These are phyloP conservation scores for Mycena vulgaris DNA, from an alignment of 768 basidiomycete genomes.

Conservation along the genomic window DNA sequence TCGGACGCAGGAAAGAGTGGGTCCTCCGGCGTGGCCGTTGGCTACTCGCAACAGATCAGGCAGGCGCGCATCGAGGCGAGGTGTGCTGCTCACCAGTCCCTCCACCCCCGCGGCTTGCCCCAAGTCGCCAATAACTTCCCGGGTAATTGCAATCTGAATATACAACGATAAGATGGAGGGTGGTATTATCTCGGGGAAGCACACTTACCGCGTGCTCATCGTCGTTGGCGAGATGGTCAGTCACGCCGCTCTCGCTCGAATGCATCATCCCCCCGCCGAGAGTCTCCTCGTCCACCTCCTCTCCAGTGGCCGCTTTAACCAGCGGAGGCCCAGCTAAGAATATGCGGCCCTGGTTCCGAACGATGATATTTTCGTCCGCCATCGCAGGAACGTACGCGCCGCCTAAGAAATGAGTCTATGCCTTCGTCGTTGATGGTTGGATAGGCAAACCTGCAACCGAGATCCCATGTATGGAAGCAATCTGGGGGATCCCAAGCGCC, in stretches of 20 bases:
- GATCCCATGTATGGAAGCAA: slow-evolving; percentile 95
- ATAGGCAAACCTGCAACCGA: slow-evolving; percentile 78
- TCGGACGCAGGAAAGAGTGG: slow-evolving; percentile 88
- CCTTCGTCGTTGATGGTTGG: not conserved
- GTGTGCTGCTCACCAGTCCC: slow-evolving; percentile 60
- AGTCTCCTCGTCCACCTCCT: slow-evolving; percentile 93
- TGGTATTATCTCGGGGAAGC: not conserved
- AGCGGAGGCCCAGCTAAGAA: slow-evolving; percentile 96
- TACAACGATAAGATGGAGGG: not conserved
- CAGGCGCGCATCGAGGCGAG: not conserved
- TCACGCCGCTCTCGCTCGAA: slow-evolving; percentile 91
- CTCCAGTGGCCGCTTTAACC: slow-evolving; percentile 95
- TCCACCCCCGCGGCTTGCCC: slow-evolving; percentile 72
- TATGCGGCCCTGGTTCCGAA: slow-evolving; percentile 92
- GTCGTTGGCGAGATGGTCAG: slow-evolving; percentile 88
- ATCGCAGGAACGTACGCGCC: slow-evolving; percentile 97
- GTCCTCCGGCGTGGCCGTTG: slow-evolving; percentile 71
- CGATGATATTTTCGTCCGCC: slow-evolving; percentile 95
- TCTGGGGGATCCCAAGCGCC: slow-evolving; percentile 90
- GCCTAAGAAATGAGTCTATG: slow-evolving; percentile 56
- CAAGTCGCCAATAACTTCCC: slow-evolving; percentile 84
- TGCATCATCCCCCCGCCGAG: slow-evolving; percentile 95
- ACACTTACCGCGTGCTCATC: slow-evolving; percentile 78
- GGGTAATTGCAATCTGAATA: slow-evolving; percentile 72
- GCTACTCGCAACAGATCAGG: slow-evolving; percentile 55